phyloP scores from a whole-genome alignment of 2,329 filamentous ascomycete genomes.

The Cladophialophora bantiana region DNA sequence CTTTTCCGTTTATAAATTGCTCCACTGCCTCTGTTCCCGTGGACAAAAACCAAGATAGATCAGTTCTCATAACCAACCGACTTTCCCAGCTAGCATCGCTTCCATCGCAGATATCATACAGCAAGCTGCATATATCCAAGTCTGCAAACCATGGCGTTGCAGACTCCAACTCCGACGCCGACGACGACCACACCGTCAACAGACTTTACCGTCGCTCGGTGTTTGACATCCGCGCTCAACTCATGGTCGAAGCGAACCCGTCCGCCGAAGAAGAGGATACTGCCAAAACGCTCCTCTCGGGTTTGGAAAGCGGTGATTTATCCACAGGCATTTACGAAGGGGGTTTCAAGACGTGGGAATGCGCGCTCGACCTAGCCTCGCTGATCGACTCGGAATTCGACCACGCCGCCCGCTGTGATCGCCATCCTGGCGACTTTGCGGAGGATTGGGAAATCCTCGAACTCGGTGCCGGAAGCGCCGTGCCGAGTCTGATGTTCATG shows the following conservation, averaged over 20 bases:
- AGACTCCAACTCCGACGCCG: neutral
- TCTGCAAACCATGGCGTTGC: slow-evolving; percentile 32
- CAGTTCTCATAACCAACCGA: slow-evolving; percentile 7
- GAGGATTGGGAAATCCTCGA: slow-evolving; percentile 54
- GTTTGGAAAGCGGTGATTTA: slow-evolving; percentile 62
- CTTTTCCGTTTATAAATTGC: no score
- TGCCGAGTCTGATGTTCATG: slow-evolving; percentile 64
- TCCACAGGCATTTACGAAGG: slow-evolving; percentile 68
- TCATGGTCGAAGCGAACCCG: slow-evolving; percentile 64
- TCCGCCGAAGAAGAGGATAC: slow-evolving; percentile 44
- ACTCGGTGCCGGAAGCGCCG: slow-evolving; percentile 69
- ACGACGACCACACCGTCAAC: slow-evolving; percentile 2
- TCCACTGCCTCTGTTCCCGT: neutral
- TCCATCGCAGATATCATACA: slow-evolving; percentile 67
- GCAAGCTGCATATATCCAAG: slow-evolving; percentile 52
- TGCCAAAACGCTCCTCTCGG: slow-evolving; percentile 51
- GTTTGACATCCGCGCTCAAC: slow-evolving; percentile 68
- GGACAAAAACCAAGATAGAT: neutral
- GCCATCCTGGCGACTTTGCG: no score
- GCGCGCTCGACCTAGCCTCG: slow-evolving; percentile 64
- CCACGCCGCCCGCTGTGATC: no score
- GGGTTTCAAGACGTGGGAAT: slow-evolving; percentile 74
- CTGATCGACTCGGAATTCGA: slow-evolving; percentile 2
- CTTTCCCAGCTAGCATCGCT: slow-evolving; percentile 26
- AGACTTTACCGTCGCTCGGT: slow-evolving; percentile 59